phyloP scores from a whole-genome alignment of 2,329 filamentous ascomycete species.

The Hysterium pulicare region DNA sequence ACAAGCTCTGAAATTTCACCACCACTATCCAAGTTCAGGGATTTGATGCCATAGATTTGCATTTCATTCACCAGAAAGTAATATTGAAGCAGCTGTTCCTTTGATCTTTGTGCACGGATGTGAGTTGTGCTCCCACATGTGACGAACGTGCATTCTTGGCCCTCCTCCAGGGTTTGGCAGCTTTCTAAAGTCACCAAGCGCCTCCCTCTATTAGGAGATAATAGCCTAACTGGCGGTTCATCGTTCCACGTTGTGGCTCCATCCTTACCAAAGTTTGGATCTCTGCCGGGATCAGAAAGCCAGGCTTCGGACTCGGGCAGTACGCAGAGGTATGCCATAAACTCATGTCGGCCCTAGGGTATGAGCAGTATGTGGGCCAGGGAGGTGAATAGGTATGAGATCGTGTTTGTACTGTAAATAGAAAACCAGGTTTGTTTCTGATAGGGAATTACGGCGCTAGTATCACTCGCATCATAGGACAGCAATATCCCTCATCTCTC shows the following conservation, averaged over 20 bases:
- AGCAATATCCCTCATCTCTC: constrained; percentile 54
- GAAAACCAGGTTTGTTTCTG: neutral
- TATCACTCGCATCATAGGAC: constrained; percentile 58
- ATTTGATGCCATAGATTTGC: constrained; percentile 55
- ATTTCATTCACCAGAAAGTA: constrained; percentile 59
- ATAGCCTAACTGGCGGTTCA: constrained; percentile 34
- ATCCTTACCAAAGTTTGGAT: constrained; percentile 50
- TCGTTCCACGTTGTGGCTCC: constrained; percentile 50
- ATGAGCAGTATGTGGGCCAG: constrained; percentile 52
- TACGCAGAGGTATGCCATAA: constrained; percentile 62
- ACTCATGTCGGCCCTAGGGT: constrained; percentile 64
- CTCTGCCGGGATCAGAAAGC: constrained; percentile 45
- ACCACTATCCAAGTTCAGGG: constrained; percentile 53
- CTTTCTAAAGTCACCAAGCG: constrained; percentile 62
- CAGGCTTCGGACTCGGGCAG: constrained; percentile 54
- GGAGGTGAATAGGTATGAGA: constrained; percentile 1
- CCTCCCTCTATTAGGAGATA: constrained; percentile 39
- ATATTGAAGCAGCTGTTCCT: constrained; percentile 52
- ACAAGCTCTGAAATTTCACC: constrained; percentile 53
- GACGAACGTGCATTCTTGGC: too few relatives aligned
- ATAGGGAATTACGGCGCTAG: constrained; percentile 63
- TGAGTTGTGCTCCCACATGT: too few relatives aligned
- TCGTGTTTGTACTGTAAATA: too few relatives aligned
- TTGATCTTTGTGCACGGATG: constrained; percentile 62
- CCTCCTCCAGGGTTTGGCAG: constrained; percentile 62